Base-by-base conservation (phyloP, 345 rosid species). In the Eucalyptus albens region DNA sequence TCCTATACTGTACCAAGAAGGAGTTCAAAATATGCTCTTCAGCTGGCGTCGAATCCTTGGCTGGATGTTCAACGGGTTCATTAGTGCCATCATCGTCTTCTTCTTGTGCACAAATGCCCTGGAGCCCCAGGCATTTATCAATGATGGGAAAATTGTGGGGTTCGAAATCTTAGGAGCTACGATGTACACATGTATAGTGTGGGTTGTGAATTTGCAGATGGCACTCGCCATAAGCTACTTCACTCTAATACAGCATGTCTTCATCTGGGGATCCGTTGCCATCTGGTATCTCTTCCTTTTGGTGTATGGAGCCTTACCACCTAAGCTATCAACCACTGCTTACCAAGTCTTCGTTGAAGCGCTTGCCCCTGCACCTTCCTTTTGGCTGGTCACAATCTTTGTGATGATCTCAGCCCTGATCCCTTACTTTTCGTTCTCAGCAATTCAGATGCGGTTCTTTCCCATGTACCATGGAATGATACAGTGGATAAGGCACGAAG, bases 401-500 rank as follows among this genome's bases (percentile, higher is more conserved):
- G 95, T 93, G 87, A 92, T 89, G 53, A 87, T 94, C 81, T 9
- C 97, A 0, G 89, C 98, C 1, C 87, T 96, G 50, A 85, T 94
- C 90, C 99, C 99, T 2, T 97, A 93, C 93, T 96, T 95, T 92
- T 87, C 93, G 11, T 96, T 92, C 91, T 90, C 96, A 3, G 95
- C 96, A 4, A 59, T 96, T 87, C 96, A 96, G 89, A 96, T 93
- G 95, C 90, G 95, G 47, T 97, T 97, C 94, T 97, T 96, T 91
- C 99, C 99, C 50, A 95, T 96, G 99, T 97, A 94, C 91, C 99
- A 97, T 88, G 96, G 92, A 86, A 96, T 94, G 95, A 94, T 97
- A 91, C 99, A 95, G 91, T 95, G 98, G 99, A 93, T 97, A 81
- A 91, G 98, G 90, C 91, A 89, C 17, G 98, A 95, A 50, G 99